phyloP scores from a whole-genome alignment of 1,139 yeast genomes.

The Yamadazyma pseudoaaseri region DNA sequence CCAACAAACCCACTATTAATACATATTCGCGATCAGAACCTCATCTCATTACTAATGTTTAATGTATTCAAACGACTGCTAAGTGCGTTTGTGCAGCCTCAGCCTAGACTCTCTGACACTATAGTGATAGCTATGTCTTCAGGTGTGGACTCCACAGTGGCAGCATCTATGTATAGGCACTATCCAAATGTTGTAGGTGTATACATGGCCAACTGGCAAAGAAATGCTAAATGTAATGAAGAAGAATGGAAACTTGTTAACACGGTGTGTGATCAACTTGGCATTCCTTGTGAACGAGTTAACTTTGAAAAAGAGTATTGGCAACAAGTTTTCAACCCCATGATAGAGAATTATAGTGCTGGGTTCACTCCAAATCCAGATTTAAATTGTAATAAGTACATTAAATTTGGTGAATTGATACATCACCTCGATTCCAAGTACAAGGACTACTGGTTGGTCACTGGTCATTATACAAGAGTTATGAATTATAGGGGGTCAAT shows the following conservation, averaged over 20 bases:
- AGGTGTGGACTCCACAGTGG: conserved; percentile 93
- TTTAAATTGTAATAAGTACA: conserved; percentile 77
- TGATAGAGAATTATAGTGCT: conserved; percentile 65
- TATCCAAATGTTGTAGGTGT: conserved; percentile 68
- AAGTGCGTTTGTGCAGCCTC: conserved; percentile 28
- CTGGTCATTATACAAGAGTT: conserved; percentile 88
- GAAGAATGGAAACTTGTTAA: conserved; percentile 87
- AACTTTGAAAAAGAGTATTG: conserved; percentile 91
- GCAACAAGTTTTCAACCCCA: conserved; percentile 89
- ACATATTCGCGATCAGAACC: background rate
- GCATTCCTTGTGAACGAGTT: conserved; percentile 71
- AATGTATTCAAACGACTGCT: conserved; percentile 1
- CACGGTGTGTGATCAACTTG: conserved; percentile 55
- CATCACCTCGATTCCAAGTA: conserved; percentile 47
- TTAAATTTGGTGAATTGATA: conserved; percentile 80
- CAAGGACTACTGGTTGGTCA: conserved; percentile 75
- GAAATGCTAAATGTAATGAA: conserved; percentile 72
- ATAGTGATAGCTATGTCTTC: conserved; percentile 91
- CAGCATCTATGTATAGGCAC: conserved; percentile 65
- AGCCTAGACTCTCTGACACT: conserved; percentile 53
- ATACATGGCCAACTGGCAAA: conserved; percentile 92
- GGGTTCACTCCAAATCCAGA: conserved; percentile 97
- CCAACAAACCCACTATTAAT: conserved; percentile 1
- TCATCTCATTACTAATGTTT: conserved; percentile 4
- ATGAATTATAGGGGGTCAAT: conserved; percentile 20